Percentiles rank a stretch among this genome's conserved stretches.
phyloP scores from a whole-genome alignment of 805 yeast genomes.

The Starmerella kuoi region DNA sequence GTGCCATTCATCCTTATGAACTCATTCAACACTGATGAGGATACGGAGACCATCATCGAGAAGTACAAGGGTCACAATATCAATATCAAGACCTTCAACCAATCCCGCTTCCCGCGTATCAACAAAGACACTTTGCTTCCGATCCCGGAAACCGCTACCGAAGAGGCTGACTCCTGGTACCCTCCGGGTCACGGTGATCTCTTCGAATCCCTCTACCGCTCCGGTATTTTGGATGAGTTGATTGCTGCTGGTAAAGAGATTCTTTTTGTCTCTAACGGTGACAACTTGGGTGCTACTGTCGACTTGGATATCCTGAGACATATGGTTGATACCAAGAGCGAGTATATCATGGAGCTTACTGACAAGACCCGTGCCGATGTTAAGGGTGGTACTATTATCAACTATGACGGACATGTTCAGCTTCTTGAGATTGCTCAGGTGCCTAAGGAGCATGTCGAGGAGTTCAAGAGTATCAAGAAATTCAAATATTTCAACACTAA shows the following conservation, averaged over 20 bases:
- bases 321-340: constrained; percentile 83
- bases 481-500: constrained; percentile 97
- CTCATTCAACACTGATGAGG: constrained; percentile 94
- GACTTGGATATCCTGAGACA: constrained; percentile 81
- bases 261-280: constrained; percentile 93
- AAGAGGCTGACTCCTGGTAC: constrained; percentile 80
- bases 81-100: constrained; percentile 90
- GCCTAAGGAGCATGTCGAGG: constrained; percentile 96
- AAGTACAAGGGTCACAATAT: constrained; percentile 95
- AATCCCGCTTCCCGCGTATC: constrained; percentile 94
- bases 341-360: constrained; percentile 96
- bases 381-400: constrained; percentile 96
- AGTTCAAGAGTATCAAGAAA: constrained; percentile 93
- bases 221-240: constrained; percentile 84
- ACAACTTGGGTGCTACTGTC: constrained; percentile 96
- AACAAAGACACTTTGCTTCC: constrained; percentile 92
- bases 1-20: constrained; percentile 96
- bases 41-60: constrained; percentile 88
- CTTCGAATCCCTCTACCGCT: constrained; percentile 75
- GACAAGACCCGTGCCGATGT: constrained; percentile 99
- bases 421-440: constrained; percentile 95
- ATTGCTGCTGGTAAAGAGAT: constrained; percentile 89
- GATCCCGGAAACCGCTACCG: constrained; percentile 67
- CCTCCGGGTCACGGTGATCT: constrained; percentile 99
- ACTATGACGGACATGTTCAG: constrained; percentile 88